These are phyloP conservation scores for Penicillium oxalicum DNA, from an alignment of 2,329 filamentous ascomycete species.

Conservation along the genomic window DNA sequence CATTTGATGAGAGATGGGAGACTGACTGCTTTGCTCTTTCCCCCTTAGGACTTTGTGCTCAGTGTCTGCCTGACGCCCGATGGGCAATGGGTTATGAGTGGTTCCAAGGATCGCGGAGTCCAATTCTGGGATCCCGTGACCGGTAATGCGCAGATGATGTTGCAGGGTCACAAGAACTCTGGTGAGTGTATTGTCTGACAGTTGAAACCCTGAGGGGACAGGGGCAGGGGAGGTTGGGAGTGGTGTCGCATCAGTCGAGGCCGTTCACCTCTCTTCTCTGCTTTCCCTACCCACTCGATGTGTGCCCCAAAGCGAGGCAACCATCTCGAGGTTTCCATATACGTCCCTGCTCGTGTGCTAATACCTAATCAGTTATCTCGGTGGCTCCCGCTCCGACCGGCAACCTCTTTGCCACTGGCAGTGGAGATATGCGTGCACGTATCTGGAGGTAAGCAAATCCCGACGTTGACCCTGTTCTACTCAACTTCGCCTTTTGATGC, in stretches of 20 bases:
- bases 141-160: conserved; percentile 91
- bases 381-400: conserved; percentile 89
- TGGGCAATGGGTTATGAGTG: conserved; percentile 90
- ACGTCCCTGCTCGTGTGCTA: too few species aligned
- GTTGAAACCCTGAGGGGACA: not conserved
- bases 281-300: too few species aligned
- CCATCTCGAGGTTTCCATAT: too few species aligned
- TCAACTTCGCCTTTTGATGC: not conserved
- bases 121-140: conserved; percentile 98
- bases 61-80: conserved; percentile 93
- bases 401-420: conserved; percentile 88
- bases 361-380: conserved; percentile 64
- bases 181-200: conserved; percentile 41
- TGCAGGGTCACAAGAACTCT: conserved; percentile 97
- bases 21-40: conserved; percentile 15
- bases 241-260: not conserved
- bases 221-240: not conserved
- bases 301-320: too few species aligned
- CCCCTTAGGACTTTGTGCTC: conserved; percentile 78
- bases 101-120: conserved; percentile 93
- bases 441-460: conserved; percentile 71
- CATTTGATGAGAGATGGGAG: not conserved
- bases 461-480: not conserved
- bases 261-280: too few species aligned
- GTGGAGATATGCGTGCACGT: conserved; percentile 92